Evolutionary conservation across 139 green algal species (phyloP), one percentile per base, ranked within the genome.

Genomic region (Picochlorum sp.): DNA sequence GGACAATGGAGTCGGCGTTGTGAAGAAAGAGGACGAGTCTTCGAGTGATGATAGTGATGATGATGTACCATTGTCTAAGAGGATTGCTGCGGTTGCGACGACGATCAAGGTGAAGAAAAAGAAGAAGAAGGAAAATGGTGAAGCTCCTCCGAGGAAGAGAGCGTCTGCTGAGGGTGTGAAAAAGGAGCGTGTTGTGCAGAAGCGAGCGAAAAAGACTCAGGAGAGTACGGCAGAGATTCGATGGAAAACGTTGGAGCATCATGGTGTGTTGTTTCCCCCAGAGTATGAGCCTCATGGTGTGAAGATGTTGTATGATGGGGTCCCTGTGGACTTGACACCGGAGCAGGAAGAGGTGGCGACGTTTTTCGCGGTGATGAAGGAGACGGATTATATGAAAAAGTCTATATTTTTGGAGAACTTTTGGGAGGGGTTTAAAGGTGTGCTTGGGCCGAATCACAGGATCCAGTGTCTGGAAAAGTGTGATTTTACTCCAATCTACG

Each of bases 321-420:
- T 90, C 60, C 88, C 88, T 3, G 88, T 99, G 37, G 77, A 93
- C 3, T 77, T 99, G 18, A 96, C 88, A 0, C 76, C 83, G 0
- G 88, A 95, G 38, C 69, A 75, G 65, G 78, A 85, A 76, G 89
- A 97, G 79, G 88, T 98, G 57, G 93, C 93, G 16, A 92, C 82
- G 44, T 90, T 98, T 68, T 98, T 92, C 70, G 94, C 94, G 7
- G 75, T 93, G 15, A 99, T 99, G 94, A 81, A 83, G 61, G 92
- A 96, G 15, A 97, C 94, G 0, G 94, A 97, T 62, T 99, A 98
- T 76, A 83, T 95, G 72, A 79, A 79, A 7, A 98, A 99, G 78
- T 71, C 76, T 0, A 77, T 67, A 4, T 97, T 97, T 60, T 51
- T 88, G 20, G 78, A 87, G 4, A 99, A 99, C 71, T 98, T 98